These are phyloP conservation scores for Cordyceps tenuipes DNA, from an alignment of 2,329 filamentous ascomycete species.

Conservation along the genomic window DNA sequence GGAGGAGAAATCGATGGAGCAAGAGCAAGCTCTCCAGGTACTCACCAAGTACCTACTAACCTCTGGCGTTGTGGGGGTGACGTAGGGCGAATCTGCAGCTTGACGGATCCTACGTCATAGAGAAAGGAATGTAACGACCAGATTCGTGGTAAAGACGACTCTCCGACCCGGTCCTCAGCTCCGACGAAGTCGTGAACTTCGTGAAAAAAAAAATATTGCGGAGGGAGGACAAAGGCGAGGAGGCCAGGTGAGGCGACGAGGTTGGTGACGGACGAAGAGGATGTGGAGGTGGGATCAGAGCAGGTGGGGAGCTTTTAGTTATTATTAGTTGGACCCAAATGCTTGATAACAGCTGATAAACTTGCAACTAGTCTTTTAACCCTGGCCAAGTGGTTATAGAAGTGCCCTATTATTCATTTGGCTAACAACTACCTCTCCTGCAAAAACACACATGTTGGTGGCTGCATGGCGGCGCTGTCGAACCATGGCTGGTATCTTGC, in stretches of 20 bases:
- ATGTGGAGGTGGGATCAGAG: constrained; percentile 9
- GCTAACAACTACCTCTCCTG: neutral
- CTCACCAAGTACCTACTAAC: neutral
- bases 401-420: too few species aligned
- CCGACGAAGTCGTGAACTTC: neutral
- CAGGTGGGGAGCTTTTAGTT: neutral
- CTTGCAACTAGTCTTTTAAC: too few species aligned
- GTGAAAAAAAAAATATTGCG: neutral
- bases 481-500: neutral
- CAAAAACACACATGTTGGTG: neutral
- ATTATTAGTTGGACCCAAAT: too few species aligned
- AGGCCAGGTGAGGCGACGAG: neutral
- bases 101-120: neutral
- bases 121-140: neutral
- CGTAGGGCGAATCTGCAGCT: neutral
- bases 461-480: constrained; percentile 1
- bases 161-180: neutral
- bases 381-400: neutral
- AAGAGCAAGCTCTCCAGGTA: neutral
- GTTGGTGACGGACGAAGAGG: neutral
- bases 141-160: neutral
- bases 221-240: neutral
- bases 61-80: neutral
- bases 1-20: neutral
- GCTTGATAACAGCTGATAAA: neutral